These are phyloP conservation scores for Trichocomaceae sp. DNA, from an alignment of 2,329 filamentous ascomycete species.

Conservation along the genomic window DNA sequence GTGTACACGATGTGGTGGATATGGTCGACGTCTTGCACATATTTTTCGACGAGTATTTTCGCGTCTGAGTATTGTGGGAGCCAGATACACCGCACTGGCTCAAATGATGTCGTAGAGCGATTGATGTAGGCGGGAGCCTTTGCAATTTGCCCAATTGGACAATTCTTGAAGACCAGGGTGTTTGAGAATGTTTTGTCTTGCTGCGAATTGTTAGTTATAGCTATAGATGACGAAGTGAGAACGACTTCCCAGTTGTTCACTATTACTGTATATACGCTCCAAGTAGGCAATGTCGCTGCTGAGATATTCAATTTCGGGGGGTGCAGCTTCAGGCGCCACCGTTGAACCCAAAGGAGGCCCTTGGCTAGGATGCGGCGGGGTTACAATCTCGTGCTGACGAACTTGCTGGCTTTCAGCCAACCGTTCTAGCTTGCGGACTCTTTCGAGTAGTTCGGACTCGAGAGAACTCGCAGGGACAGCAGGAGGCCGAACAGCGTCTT, in stretches of 20 bases:
- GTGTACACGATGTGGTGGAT: not conserved
- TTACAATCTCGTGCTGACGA: not conserved
- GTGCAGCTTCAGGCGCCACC: not conserved
- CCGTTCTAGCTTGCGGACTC: not conserved
- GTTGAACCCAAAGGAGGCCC: too few relatives aligned
- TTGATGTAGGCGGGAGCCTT: not conserved
- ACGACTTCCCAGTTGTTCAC: not conserved
- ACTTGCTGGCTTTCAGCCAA: not conserved
- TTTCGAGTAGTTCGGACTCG: not conserved
- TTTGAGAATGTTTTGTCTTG: not conserved
- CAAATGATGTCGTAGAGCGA: not conserved
- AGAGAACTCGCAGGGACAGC: not conserved
- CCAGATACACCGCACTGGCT: conserved; percentile 1
- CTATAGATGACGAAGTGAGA: not conserved
- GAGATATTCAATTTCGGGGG: not conserved
- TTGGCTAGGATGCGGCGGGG: not conserved
- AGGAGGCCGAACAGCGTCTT: not conserved
- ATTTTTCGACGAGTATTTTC: not conserved
- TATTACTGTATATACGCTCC: not conserved
- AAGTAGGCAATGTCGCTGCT: not conserved
- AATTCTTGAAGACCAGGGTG: not conserved
- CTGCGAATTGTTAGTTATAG: too few relatives aligned
- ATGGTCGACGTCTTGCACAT: not conserved
- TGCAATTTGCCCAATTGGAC: not conserved
- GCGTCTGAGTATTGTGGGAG: not conserved